These are phyloP conservation scores for Fistulinella cinereoalba DNA, from an alignment of 1,284 basidiomycete species.

Conservation along the genomic window DNA sequence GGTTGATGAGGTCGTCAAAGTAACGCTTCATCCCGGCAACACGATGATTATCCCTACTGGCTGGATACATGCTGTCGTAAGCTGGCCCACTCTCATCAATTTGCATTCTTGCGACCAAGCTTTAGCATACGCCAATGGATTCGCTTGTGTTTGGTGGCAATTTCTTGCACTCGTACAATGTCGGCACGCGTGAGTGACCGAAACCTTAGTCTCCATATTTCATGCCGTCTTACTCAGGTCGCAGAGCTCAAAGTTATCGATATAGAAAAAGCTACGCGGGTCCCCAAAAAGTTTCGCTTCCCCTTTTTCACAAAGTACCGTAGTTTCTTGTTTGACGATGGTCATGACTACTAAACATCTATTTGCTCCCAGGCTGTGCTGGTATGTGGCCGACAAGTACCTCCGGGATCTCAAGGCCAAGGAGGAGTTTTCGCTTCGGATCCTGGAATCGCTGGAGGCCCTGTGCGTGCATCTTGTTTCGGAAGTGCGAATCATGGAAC, in stretches of 20 bases:
- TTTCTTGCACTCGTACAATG: conserved; percentile 86
- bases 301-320: conserved; percentile 78
- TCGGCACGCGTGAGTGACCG: conserved; percentile 62
- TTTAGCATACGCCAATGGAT: conserved; percentile 84
- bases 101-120: background rate
- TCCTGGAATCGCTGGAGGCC: conserved; percentile 68
- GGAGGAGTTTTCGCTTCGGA: conserved; percentile 57
- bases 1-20: conserved; percentile 85
- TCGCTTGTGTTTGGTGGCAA: conserved; percentile 97
- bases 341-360: conserved; percentile 3
- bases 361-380: conserved; percentile 71
- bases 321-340: conserved; percentile 3
- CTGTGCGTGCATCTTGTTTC: conserved; percentile 79
- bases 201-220: background rate
- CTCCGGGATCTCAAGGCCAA: conserved; percentile 66
- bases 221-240: conserved; percentile 3
- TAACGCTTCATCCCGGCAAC: conserved; percentile 79
- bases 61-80: conserved; percentile 95
- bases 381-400: conserved; percentile 85
- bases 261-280: conserved; percentile 90
- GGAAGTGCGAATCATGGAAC: conserved; percentile 69
- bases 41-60: conserved; percentile 97
- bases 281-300: conserved; percentile 94
- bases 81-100: conserved; percentile 30
- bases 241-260: conserved; percentile 83